Evolutionary conservation across 306 rosid genomes (phyloP), one percentile per base, ranked within the genome.

Genomic region (Malus fusca): DNA sequence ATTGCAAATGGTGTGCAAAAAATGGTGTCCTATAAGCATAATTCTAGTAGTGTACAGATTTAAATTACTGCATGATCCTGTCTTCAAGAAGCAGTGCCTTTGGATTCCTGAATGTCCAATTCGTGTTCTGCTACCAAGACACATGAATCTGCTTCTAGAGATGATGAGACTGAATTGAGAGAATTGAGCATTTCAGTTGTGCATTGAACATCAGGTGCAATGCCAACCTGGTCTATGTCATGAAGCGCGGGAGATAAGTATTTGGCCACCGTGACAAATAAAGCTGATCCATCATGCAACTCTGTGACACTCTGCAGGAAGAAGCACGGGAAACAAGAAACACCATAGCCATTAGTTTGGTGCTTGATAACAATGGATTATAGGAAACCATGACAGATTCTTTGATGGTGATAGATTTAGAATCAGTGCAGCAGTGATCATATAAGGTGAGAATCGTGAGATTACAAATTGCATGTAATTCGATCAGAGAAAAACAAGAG

Each of bases 191-290:
- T 84, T 59, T 92, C 97, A 62, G 97, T 84, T 19, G 98, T 90
- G 90, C 98, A 95, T 77, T 89, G 98, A 59, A 95, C 90, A 48
- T 95, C 98, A 12, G 98, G 98, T 3, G 83, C 67, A 62, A 95
- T 92, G 4, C 98, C 98, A 35, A 95, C 97, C 75, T 89, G 96
- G 85, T 92, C 97, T 68, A 95, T 95, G 86, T 90, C 98, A 69
- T 95, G 98, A 71, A 86, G 95, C 1, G 96, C 93, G 0, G 98
- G 98, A 1, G 98, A 95, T 58, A 95, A 72, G 46, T 95, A 95
- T 87, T 95, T 95, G 4, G 98, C 98, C 2, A 94, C 96, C 5
- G 98, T 92, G 43, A 94, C 91, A 75, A 94, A 90, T 66, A 94
- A 88, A 19, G 98, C 98, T 8, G 98, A 94, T 7, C 98, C 98